phyloP scores from a whole-genome alignment of 768 basidiomycete genomes.

The Naganishia kalamii region DNA sequence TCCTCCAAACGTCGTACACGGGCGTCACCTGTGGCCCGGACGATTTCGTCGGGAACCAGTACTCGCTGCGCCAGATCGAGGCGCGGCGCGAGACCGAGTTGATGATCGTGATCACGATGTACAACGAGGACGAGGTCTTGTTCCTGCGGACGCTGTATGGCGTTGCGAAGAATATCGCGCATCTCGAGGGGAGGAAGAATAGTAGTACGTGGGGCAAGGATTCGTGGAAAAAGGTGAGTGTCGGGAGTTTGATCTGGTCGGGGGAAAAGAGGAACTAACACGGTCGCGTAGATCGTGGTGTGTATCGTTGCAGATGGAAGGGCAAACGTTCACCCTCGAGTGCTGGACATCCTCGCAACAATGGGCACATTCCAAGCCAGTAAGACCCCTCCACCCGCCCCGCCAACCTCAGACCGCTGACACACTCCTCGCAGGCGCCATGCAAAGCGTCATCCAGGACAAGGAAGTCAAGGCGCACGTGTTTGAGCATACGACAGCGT shows the following conservation, averaged over 20 bases:
- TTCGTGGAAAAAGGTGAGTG: slow-evolving; percentile 81
- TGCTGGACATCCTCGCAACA: slow-evolving; percentile 45
- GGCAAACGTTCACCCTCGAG: slow-evolving; percentile 66
- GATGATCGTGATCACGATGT: slow-evolving; percentile 94
- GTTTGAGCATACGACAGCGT: slow-evolving; percentile 59
- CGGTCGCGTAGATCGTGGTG: slow-evolving; percentile 60
- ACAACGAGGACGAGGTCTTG: slow-evolving; percentile 82
- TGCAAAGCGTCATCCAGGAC: slow-evolving; percentile 63
- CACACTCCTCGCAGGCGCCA: slow-evolving; percentile 41
- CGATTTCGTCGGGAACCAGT: slow-evolving; percentile 75
- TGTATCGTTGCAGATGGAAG: slow-evolving; percentile 86
- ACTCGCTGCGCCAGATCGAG: slow-evolving; percentile 76
- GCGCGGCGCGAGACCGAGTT: slow-evolving; percentile 77
- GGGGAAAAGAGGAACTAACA: too few relatives aligned
- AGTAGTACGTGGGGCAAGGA: slow-evolving; percentile 96
- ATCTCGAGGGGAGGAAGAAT: slow-evolving; percentile 74
- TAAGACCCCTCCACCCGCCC: slow-evolving; percentile 23
- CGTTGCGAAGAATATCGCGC: slow-evolving; percentile 86
- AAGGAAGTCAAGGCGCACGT: slow-evolving; percentile 75
- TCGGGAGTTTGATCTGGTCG: too few relatives aligned
- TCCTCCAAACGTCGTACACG: slow-evolving; percentile 58
- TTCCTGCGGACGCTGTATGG: slow-evolving; percentile 89
- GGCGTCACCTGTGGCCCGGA: slow-evolving; percentile 92
- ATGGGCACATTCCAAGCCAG: slow-evolving; percentile 47
- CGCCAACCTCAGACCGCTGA: not conserved